Conservation (phyloP, 495 filamentous ascomycete species). For the Aspergillus biplanus region DNA sequence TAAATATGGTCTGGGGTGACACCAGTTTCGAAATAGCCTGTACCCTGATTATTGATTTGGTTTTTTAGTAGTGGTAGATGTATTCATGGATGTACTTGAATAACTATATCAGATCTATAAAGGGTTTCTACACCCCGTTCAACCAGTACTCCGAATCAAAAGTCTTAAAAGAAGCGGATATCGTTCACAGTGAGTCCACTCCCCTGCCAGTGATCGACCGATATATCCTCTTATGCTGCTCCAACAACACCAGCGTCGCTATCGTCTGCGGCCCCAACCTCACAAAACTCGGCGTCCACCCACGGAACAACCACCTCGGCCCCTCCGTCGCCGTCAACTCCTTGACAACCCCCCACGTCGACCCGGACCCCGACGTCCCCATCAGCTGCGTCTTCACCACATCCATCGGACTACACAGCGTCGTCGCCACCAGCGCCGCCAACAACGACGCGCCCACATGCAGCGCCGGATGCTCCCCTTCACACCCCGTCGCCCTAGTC, state of each 20-base stretch:
- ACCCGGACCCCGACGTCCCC: slow-evolving; percentile 33
- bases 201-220: slow-evolving; percentile 45
- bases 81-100: too few species aligned
- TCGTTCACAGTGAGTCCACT: neutral
- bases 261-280: slow-evolving; percentile 83
- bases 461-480: slow-evolving; percentile 66
- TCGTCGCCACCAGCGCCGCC: slow-evolving; percentile 85
- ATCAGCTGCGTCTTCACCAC: slow-evolving; percentile 91
- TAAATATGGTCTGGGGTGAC: too few species aligned
- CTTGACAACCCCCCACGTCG: slow-evolving; percentile 21
- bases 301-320: slow-evolving; percentile 78
- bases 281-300: slow-evolving; percentile 89
- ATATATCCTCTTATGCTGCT: slow-evolving; percentile 69
- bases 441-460: slow-evolving; percentile 79
- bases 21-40: too few species aligned
- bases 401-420: slow-evolving; percentile 87
- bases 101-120: too few species aligned
- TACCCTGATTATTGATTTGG: too few species aligned
- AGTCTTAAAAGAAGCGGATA: too few species aligned
- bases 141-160: too few species aligned
- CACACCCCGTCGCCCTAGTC: slow-evolving; percentile 8
- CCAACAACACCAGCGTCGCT: slow-evolving; percentile 82
- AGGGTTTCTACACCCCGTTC: too few species aligned
- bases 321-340: slow-evolving; percentile 27
- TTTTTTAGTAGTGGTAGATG: too few species aligned